These are phyloP conservation scores for Pyricularia sp. DNA, from an alignment of 2,329 filamentous ascomycete species.

Conservation along the genomic window DNA sequence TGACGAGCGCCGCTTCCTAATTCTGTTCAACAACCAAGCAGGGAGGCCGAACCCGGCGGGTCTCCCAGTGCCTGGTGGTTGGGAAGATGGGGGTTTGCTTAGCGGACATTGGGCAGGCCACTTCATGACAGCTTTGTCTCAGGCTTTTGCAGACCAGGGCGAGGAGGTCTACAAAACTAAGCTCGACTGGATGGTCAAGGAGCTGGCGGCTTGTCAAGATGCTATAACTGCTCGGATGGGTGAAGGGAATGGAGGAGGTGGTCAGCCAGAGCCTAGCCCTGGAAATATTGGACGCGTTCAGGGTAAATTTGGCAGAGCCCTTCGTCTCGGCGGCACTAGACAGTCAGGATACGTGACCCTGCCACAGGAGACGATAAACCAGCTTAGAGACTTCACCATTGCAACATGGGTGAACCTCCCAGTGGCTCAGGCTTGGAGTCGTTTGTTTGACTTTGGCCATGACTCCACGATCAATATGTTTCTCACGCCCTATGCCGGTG, in stretches of 20 bases:
- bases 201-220: constrained; percentile 20
- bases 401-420: constrained; percentile 13
- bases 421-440: constrained; percentile 8
- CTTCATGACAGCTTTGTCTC: constrained; percentile 21
- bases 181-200: constrained; percentile 23
- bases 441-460: constrained; percentile 14
- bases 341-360: constrained; percentile 12
- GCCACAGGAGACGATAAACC: constrained; percentile 14
- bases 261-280: not conserved
- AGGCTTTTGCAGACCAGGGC: constrained; percentile 21
- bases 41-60: constrained; percentile 17
- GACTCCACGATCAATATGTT: constrained; percentile 13
- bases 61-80: constrained; percentile 18
- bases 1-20: constrained; percentile 19
- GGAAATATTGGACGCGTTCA: constrained; percentile 9
- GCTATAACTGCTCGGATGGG: constrained; percentile 20
- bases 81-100: constrained; percentile 24
- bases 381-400: constrained; percentile 13
- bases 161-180: constrained; percentile 20
- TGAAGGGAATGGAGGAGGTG: constrained; percentile 1
- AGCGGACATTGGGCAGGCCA: constrained; percentile 24
- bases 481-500: constrained; percentile 10
- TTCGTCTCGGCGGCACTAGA: constrained; percentile 7
- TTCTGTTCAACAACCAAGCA: constrained; percentile 23
- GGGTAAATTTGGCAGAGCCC: constrained; percentile 12